phyloP scores from a whole-genome alignment of 2,329 filamentous ascomycete genomes.

The Fusarium burgessii region DNA sequence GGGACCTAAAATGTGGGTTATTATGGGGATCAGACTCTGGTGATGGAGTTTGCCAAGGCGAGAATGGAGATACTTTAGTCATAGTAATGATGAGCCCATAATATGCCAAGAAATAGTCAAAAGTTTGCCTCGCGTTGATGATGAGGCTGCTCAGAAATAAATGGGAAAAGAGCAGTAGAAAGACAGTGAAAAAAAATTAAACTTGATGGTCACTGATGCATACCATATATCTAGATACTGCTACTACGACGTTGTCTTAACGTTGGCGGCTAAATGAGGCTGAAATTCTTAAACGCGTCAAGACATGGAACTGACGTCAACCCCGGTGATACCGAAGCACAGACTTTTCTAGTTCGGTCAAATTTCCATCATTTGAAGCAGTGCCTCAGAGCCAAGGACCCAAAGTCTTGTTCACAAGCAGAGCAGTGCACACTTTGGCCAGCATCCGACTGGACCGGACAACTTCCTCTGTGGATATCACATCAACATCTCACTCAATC shows the following conservation, averaged over 20 bases:
- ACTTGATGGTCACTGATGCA: not conserved
- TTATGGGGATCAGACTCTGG: constrained; percentile 19
- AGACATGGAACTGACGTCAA: constrained; percentile 26
- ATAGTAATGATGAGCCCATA: constrained; percentile 25
- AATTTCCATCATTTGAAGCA: constrained; percentile 20
- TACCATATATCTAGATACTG: not conserved
- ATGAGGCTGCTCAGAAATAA: not conserved
- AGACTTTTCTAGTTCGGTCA: constrained; percentile 23
- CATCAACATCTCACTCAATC: not conserved
- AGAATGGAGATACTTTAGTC: constrained; percentile 31
- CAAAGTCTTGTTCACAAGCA: not conserved
- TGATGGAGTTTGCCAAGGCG: constrained; percentile 27
- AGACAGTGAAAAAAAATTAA: not conserved
- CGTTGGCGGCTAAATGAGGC: constrained; percentile 31
- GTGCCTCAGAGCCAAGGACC: constrained; percentile 5
- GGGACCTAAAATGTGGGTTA: constrained; percentile 28
- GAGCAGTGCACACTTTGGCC: constrained; percentile 3
- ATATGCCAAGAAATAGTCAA: constrained; percentile 12
- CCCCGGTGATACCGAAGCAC: constrained; percentile 32
- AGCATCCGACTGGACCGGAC: constrained; percentile 29
- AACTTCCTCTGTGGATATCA: not conserved
- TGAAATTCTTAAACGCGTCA: constrained; percentile 4
- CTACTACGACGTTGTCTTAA: constrained; percentile 11
- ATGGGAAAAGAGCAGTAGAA: rapidly evolving
- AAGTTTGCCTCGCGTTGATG: constrained; percentile 3